Conservation (phyloP, 306 rosid genomes). For the Calophaca sinica region DNA sequence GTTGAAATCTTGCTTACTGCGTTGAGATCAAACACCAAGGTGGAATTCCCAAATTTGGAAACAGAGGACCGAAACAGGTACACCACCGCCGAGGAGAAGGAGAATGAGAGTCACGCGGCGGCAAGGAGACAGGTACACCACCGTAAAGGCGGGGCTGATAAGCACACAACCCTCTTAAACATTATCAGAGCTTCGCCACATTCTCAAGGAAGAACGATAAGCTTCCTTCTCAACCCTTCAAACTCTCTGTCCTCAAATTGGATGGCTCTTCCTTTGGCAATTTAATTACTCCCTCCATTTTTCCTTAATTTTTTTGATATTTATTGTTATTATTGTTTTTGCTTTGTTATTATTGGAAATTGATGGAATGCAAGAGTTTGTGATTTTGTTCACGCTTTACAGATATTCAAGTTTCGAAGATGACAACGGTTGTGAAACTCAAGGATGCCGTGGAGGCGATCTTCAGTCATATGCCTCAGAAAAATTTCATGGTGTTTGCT, state of each 20-base stretch:
- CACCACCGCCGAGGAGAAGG: too few relatives aligned
- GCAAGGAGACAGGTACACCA: too few relatives aligned
- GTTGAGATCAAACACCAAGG: too few relatives aligned
- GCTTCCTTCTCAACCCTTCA: slow-evolving; percentile 75
- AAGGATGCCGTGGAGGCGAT: slow-evolving; percentile 77
- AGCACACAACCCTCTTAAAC: too few relatives aligned
- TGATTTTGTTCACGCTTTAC: slow-evolving; percentile 22
- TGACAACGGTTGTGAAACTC: slow-evolving; percentile 71
- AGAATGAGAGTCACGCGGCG: too few relatives aligned
- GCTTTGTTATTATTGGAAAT: not conserved
- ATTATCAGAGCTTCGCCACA: too few relatives aligned
- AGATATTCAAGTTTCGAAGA: slow-evolving; percentile 71
- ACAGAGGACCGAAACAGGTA: too few relatives aligned
- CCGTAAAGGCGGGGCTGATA: too few relatives aligned
- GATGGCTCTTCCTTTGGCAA: slow-evolving; percentile 83
- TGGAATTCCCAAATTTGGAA: too few relatives aligned
- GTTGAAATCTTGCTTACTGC: too few relatives aligned
- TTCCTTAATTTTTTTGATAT: too few relatives aligned
- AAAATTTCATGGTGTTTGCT: slow-evolving; percentile 78
- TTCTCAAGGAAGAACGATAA: slow-evolving; percentile 57
- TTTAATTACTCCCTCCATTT: not conserved
- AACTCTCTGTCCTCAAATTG: slow-evolving; percentile 82
- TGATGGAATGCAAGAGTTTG: slow-evolving; percentile 16
- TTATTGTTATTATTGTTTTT: too few relatives aligned
- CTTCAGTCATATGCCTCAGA: slow-evolving; percentile 74